Conservation (phyloP, 83 land plant species). For the Thuja plicata region DNA sequence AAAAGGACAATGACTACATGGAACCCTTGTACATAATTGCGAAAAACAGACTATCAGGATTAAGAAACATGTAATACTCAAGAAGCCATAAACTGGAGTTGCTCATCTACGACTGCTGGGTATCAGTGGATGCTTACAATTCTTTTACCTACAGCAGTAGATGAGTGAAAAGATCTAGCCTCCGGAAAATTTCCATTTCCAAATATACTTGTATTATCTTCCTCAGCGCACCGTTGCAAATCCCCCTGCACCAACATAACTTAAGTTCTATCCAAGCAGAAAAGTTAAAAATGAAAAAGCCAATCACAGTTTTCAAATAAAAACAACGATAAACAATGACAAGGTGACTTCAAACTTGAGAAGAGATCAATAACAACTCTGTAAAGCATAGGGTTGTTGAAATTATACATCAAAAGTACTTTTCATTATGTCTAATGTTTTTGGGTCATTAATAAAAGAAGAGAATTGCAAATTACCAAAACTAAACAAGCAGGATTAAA, state of each 20-base stretch:
- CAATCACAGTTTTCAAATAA: neutral
- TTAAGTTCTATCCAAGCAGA: neutral
- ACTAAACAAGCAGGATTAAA: neutral
- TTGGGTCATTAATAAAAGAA: neutral
- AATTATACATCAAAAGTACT: neutral
- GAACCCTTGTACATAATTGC: neutral
- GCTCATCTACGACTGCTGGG: neutral
- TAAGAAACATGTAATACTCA: neutral
- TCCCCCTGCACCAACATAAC: slow-evolving; percentile 9
- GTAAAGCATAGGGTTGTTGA: neutral
- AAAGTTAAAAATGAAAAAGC: neutral
- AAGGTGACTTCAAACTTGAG: neutral
- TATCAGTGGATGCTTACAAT: slow-evolving; percentile 33
- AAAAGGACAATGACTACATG: neutral
- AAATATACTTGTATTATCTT: neutral
- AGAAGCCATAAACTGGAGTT: neutral
- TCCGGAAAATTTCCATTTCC: slow-evolving; percentile 7
- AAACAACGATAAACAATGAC: neutral
- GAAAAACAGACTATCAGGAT: neutral
- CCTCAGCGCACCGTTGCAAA: neutral
- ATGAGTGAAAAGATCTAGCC: slow-evolving; percentile 27
- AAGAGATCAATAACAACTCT: neutral
- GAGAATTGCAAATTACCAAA: neutral
- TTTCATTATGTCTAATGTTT: neutral
- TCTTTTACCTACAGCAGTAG: slow-evolving; percentile 43